Conservation (phyloP, 768 basidiomycete genomes). For the Pleurotus tuber-regium region DNA sequence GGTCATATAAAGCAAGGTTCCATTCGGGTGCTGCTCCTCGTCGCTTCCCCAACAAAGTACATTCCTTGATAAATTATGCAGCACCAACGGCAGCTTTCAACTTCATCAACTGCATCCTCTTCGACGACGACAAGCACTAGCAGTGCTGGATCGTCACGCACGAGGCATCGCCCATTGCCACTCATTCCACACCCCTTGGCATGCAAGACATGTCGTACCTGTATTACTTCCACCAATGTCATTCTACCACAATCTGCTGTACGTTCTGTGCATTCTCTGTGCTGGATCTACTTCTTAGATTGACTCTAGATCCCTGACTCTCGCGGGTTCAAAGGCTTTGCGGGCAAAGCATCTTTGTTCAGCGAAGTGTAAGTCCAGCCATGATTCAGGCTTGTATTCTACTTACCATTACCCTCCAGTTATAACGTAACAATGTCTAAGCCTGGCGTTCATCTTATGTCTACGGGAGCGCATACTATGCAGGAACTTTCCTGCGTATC, state of each 20-base stretch:
- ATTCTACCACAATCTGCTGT: constrained; percentile 40
- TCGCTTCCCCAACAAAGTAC: neutral
- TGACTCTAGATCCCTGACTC: constrained; percentile 40
- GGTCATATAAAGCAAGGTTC: neutral
- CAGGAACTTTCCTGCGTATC: constrained; percentile 50
- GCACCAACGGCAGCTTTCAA: constrained; percentile 2
- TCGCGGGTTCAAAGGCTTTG: constrained; percentile 52
- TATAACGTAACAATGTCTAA: constrained; percentile 44
- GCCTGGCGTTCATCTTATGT: constrained; percentile 56
- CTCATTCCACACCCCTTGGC: constrained; percentile 42
- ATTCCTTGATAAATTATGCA: neutral
- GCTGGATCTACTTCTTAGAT: neutral
- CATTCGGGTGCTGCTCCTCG: neutral
- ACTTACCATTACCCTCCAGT: constrained; percentile 26
- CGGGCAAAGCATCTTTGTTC: constrained; percentile 58
- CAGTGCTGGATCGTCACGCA: constrained; percentile 31
- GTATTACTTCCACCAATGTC: constrained; percentile 42
- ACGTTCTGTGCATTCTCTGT: constrained; percentile 14
- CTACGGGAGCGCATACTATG: constrained; percentile 61
- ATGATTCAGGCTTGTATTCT: constrained; percentile 3
- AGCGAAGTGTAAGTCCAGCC: constrained; percentile 44
- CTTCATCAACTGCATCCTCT: constrained; percentile 11
- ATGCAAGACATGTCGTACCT: constrained; percentile 45
- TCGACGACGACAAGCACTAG: constrained; percentile 16
- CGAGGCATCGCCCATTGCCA: constrained; percentile 42